phyloP scores from a whole-genome alignment of 148 eudicot species.

The Chenopodium suecicum region DNA sequence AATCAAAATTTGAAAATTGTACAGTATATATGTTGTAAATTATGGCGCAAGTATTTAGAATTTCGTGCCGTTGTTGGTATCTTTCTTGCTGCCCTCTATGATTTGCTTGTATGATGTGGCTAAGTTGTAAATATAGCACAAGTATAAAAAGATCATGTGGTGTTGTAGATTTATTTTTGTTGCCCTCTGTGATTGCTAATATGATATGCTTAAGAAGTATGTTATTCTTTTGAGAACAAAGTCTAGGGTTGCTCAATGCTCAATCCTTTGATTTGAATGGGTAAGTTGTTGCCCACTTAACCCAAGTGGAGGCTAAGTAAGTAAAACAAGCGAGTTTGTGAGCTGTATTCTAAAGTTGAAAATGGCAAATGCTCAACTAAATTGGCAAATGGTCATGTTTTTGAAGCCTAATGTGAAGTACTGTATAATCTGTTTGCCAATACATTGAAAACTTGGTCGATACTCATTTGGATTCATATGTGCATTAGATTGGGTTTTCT shows the following conservation, averaged over 20 bases:
- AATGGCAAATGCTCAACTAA: neutral
- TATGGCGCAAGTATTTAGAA: slow-evolving; percentile 15
- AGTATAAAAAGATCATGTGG: neutral
- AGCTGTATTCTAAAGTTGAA: neutral
- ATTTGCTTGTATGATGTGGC: neutral
- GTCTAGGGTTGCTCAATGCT: neutral
- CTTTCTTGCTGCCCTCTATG: neutral
- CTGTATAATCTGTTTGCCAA: neutral
- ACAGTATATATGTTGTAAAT: slow-evolving; percentile 29
- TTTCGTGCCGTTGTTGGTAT: neutral
- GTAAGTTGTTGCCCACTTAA: neutral
- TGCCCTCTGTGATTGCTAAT: neutral
- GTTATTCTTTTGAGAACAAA: neutral
- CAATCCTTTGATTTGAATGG: neutral
- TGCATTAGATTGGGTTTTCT: neutral
- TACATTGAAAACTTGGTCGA: neutral
- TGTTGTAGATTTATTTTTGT: slow-evolving; percentile 1
- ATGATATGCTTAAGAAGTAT: neutral
- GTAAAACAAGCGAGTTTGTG: neutral
- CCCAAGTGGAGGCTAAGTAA: slow-evolving; percentile 6
- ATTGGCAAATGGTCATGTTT: neutral
- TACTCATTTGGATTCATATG: neutral
- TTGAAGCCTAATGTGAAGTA: neutral
- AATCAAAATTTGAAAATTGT: slow-evolving; percentile 22
- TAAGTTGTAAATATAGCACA: slow-evolving; percentile 3